phyloP scores from a whole-genome alignment of 108 stramenopile species.

The Skeletonema grethae region DNA sequence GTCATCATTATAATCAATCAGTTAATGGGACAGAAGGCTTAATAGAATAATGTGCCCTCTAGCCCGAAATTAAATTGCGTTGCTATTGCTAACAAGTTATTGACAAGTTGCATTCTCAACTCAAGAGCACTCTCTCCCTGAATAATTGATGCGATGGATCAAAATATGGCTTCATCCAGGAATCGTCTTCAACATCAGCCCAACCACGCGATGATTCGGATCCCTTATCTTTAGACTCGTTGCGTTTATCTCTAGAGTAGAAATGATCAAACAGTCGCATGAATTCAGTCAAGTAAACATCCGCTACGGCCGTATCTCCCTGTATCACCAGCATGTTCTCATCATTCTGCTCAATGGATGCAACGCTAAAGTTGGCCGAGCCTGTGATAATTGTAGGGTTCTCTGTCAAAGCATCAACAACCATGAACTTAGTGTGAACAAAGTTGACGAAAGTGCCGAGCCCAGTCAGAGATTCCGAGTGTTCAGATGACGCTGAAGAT shows the following conservation, averaged over 20 bases:
- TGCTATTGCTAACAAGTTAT: not conserved
- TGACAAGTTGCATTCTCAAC: constrained; percentile 6
- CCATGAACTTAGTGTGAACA: constrained; percentile 40
- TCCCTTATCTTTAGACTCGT: not conserved
- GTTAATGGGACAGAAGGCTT: too few species aligned
- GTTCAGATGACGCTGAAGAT: too few species aligned
- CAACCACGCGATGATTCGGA: not conserved
- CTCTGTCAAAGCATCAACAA: constrained; percentile 40
- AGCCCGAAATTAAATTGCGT: too few species aligned
- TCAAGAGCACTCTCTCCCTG: constrained; percentile 35
- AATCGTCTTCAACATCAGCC: constrained; percentile 34
- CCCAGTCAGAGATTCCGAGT: constrained; percentile 24
- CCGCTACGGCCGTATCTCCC: constrained; percentile 35
- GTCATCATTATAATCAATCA: too few species aligned
- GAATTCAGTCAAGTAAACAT: constrained; percentile 46
- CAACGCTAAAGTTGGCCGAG: constrained; percentile 41
- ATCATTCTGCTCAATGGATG: constrained; percentile 40
- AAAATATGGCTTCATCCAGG: constrained; percentile 47
- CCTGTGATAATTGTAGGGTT: constrained; percentile 42
- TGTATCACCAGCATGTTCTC: constrained; percentile 45
- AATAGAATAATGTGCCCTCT: too few species aligned
- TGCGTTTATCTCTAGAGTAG: constrained; percentile 31
- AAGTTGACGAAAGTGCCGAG: constrained; percentile 38
- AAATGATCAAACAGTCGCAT: constrained; percentile 49
- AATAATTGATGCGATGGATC: constrained; percentile 40